These are phyloP conservation scores for Teunomyces aglyptinius DNA, from an alignment of 805 yeast genomes.

Conservation along the genomic window DNA sequence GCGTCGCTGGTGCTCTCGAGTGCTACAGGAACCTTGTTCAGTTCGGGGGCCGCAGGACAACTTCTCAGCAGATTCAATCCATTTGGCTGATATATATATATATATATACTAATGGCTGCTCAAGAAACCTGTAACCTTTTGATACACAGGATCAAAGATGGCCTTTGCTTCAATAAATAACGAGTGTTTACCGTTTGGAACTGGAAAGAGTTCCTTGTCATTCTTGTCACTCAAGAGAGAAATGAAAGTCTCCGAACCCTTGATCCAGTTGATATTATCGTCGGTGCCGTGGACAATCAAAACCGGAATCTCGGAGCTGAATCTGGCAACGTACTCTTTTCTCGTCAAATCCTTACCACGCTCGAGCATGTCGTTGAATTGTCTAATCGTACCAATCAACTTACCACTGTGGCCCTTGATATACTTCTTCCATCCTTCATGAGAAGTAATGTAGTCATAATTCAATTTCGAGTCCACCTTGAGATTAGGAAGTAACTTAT, in stretches of 20 bases:
- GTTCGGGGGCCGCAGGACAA: neutral
- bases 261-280: constrained; percentile 60
- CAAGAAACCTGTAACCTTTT: constrained; percentile 40
- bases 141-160: constrained; percentile 31
- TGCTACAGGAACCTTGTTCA: constrained; percentile 45
- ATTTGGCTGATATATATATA: constrained; percentile 12
- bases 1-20: constrained; percentile 58
- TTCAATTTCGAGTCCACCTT: constrained; percentile 56
- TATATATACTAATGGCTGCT: constrained; percentile 2
- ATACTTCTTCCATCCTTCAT: constrained; percentile 45
- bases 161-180: constrained; percentile 47
- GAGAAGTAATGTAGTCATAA: constrained; percentile 53
- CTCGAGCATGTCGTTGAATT: constrained; percentile 58
- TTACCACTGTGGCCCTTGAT: constrained; percentile 39
- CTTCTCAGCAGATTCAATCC: constrained; percentile 44
- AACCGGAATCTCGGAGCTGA: constrained; percentile 44
- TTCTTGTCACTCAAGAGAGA: constrained; percentile 28
- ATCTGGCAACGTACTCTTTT: constrained; percentile 32
- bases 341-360: constrained; percentile 57
- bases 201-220: constrained; percentile 26
- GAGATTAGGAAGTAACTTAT: constrained; percentile 44
- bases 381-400: constrained; percentile 51
- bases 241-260: constrained; percentile 45
- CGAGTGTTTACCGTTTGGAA: constrained; percentile 42
- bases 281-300: constrained; percentile 59